phyloP scores from a whole-genome alignment of 257 asterid genomes.

The Primulina eburnea region DNA sequence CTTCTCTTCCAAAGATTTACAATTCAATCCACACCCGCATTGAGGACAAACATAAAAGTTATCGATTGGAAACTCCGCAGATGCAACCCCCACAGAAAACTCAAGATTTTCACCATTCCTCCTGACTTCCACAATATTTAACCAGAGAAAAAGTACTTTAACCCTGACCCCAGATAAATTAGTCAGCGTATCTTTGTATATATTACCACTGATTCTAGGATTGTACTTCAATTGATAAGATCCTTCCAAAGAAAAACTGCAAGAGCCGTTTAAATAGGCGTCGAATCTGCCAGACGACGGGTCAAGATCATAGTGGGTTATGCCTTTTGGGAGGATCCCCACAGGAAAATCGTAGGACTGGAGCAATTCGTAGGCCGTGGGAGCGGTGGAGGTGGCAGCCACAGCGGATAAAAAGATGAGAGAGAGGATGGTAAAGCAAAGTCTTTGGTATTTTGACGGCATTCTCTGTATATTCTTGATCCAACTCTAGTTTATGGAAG shows the following conservation, averaged over 20 bases:
- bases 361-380: conserved; percentile 61
- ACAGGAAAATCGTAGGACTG: conserved; percentile 53
- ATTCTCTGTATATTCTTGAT: conserved; percentile 2
- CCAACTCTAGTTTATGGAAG: no score
- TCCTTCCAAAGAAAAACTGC: conserved; percentile 75
- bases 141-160: conserved; percentile 65
- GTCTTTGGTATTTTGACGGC: conserved; percentile 11
- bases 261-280: conserved; percentile 52
- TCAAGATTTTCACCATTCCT: conserved; percentile 49
- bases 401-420: conserved; percentile 34
- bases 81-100: conserved; percentile 77
- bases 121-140: conserved; percentile 65
- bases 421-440: conserved; percentile 23
- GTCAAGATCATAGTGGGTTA: conserved; percentile 61
- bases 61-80: conserved; percentile 54
- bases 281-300: conserved; percentile 51
- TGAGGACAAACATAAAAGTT: conserved; percentile 63
- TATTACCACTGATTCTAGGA: conserved; percentile 59
- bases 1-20: conserved; percentile 29
- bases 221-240: conserved; percentile 63
- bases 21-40: conserved; percentile 84
- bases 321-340: conserved; percentile 77
- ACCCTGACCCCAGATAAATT: conserved; percentile 62
- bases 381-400: conserved; percentile 29
- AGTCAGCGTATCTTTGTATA: conserved; percentile 43